Evolutionary conservation across 139 green algal genomes (phyloP), one percentile per base, ranked within the genome.

Genomic region (Coccomyxa sp.): DNA sequence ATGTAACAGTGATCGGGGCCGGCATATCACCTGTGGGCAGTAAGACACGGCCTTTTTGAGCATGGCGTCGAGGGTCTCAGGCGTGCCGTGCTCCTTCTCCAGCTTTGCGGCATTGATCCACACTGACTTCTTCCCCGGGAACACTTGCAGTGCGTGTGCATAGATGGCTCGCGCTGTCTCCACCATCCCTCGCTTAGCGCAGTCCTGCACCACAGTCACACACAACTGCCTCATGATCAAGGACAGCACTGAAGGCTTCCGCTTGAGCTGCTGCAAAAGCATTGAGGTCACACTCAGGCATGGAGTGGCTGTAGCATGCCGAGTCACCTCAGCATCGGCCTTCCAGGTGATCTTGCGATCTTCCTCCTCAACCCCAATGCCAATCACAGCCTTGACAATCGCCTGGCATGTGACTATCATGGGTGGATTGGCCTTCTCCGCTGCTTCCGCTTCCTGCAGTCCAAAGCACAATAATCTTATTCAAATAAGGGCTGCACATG

Each of bases 121-220:
- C 31, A 99, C 88, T 51, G 76, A 81, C 85, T 95, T 91, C 86
- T 98, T 96, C 74, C 83, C 88, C 0, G 94, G 94, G 86, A 97
- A 97, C 27, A 88, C 88, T 17, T 79, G 59, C 28, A 96, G 87
- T 15, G 92, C 91, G 86, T 96, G 89, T 16, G 81, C 85, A 71
- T 94, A 95, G 82, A 99, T 97, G 45, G 95, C 93, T 30, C 95
- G 87, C n/a, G 96, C 96, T 0, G 95, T 98, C 86, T 98, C 91
- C 15, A 95, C 82, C 51, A 88, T 92, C 13, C 95, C 94, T 13
- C 90, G 86, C 75, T 90, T 91, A 17, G 21, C 18, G 21, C 63
- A 71, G 63, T 71, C 63, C 63, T 71, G 63, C 63, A 51, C 38
- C 83, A 75, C 66, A 75, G 38, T 51, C 38, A 7, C 38, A 7